Conservation (phyloP, 495 filamentous ascomycete genomes). For the Aspergillus affinis region DNA sequence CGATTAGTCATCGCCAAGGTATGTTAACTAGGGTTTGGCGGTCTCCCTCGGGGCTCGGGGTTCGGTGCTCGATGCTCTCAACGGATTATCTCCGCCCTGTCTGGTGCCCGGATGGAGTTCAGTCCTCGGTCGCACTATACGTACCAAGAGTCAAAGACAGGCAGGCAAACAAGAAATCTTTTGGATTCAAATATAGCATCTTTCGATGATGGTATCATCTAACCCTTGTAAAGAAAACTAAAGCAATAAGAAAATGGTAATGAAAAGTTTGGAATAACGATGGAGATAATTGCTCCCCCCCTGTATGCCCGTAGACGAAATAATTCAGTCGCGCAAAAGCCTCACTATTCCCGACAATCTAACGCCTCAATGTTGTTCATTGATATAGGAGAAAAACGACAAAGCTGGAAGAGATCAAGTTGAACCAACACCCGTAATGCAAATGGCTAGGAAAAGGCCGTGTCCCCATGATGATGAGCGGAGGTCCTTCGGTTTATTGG, state of each 20-base stretch:
- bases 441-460: constrained; percentile 15
- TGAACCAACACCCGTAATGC: constrained; percentile 25
- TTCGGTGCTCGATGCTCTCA: no score
- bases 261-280: neutral
- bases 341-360: constrained; percentile 11
- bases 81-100: no score
- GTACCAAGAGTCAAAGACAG: no score
- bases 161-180: constrained; percentile 4
- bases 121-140: no score
- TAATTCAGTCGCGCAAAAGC: constrained; percentile 1
- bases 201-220: constrained; percentile 12
- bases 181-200: constrained; percentile 19
- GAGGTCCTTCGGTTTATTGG: neutral
- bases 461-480: neutral
- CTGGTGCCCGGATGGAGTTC: no score
- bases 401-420: constrained; percentile 2
- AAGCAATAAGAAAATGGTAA: neutral
- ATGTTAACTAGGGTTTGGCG: neutral
- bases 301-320: constrained; percentile 3
- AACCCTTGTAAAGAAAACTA: neutral
- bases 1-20: constrained; percentile 3
- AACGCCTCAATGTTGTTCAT: constrained; percentile 18
- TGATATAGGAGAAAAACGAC: constrained; percentile 4
- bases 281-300: neutral
- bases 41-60: no score